phyloP scores from a whole-genome alignment of 2,329 filamentous ascomycete genomes.

The Aspergillus ibericus region DNA sequence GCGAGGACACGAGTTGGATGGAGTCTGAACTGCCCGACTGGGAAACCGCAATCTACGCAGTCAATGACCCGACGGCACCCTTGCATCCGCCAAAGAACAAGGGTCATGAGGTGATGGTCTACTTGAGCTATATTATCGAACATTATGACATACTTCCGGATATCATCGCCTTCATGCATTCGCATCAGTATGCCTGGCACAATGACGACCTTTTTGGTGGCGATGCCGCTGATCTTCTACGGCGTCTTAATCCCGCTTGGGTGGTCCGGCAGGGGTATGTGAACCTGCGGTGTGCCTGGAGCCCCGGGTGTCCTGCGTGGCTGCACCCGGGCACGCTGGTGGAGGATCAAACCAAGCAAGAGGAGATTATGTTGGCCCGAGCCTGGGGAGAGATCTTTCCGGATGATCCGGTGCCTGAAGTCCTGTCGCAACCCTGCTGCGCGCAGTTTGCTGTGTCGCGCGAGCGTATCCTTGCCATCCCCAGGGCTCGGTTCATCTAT shows the following conservation, averaged over 20 bases:
- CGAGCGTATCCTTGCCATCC: constrained; percentile 57
- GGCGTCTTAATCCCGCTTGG: constrained; percentile 52
- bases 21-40: constrained; percentile 52
- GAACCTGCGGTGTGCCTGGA: constrained; percentile 60
- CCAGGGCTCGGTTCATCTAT: constrained; percentile 55
- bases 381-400: constrained; percentile 52
- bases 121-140: constrained; percentile 64
- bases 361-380: constrained; percentile 48
- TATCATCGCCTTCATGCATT: constrained; percentile 61
- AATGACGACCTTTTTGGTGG: constrained; percentile 56
- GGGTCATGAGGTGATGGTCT: constrained; percentile 63
- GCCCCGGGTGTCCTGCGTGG: constrained; percentile 60
- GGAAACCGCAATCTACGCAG: constrained; percentile 51
- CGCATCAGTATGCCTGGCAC: constrained; percentile 59
- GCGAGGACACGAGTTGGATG: constrained; percentile 58
- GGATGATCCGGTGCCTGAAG: constrained; percentile 43
- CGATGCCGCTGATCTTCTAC: constrained; percentile 53
- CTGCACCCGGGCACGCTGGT: constrained; percentile 49
- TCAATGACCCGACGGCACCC: constrained; percentile 52
- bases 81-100: constrained; percentile 59
- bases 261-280: constrained; percentile 58
- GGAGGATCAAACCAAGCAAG: constrained; percentile 46
- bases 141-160: constrained; percentile 61
- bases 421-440: constrained; percentile 63
- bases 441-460: constrained; percentile 63